Conservation (phyloP, 2,329 filamentous ascomycete species). For the Stachybotrys chlorohalonatus region DNA sequence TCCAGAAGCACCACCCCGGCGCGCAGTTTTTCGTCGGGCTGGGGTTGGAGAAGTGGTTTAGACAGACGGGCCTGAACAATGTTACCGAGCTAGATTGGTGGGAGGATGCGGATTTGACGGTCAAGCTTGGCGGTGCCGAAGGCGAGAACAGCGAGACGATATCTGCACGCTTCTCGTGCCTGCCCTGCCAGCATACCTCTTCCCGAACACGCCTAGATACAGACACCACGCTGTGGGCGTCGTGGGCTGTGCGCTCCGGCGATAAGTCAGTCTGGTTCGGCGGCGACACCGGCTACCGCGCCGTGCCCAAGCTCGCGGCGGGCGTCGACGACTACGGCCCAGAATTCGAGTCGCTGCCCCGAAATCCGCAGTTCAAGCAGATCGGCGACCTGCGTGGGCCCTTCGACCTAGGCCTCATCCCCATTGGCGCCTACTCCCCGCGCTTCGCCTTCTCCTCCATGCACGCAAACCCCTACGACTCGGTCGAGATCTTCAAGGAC, state of each 20-base stretch:
- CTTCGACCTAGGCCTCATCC: conserved; percentile 86
- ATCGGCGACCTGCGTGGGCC: conserved; percentile 74
- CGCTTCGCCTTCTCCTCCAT: conserved; percentile 65
- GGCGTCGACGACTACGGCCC: conserved; percentile 61
- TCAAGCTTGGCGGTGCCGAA: conserved; percentile 14
- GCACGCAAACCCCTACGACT: conserved; percentile 81
- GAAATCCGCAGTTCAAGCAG: conserved; percentile 76
- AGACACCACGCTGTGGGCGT: conserved; percentile 74
- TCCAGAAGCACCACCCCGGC: conserved; percentile 62
- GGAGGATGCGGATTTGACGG: conserved; percentile 64
- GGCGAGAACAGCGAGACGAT: conserved; percentile 31
- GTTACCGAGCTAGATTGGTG: conserved; percentile 95
- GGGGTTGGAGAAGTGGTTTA: conserved; percentile 78
- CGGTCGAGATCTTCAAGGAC: conserved; percentile 82
- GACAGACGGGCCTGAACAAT: conserved; percentile 56
- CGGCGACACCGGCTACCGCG: conserved; percentile 84
- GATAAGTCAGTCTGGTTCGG: conserved; percentile 78
- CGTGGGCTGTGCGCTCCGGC: conserved; percentile 70
- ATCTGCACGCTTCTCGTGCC: conserved; percentile 62
- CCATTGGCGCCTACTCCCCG: conserved; percentile 82
- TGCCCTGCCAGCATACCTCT: conserved; percentile 78
- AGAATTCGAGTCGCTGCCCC: conserved; percentile 56
- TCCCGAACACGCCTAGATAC: conserved; percentile 61
- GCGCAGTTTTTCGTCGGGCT: conserved; percentile 85
- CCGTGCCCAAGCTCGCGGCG: conserved; percentile 56